A percentile compares a stretch with the other conserved stretches of the same genome.
Conservation (phyloP, 2,329 filamentous ascomycete species). For the Clonostachys rosea region DNA sequence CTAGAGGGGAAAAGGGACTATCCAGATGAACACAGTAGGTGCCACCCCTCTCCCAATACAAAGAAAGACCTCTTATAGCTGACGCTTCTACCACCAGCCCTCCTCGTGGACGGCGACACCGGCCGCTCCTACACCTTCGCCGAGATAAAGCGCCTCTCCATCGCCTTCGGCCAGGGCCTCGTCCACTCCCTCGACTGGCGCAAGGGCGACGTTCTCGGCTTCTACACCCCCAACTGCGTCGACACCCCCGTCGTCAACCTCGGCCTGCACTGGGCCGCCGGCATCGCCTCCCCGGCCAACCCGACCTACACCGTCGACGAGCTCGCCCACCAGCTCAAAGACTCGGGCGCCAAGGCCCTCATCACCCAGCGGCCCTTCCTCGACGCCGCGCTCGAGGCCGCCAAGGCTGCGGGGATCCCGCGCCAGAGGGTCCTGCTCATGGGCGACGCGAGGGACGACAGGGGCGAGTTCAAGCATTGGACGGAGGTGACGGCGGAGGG, state of each 20-base stretch:
- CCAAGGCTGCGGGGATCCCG: conserved; percentile 63
- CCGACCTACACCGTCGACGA: conserved; percentile 82
- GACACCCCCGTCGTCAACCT: conserved; percentile 75
- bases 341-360: conserved; percentile 70
- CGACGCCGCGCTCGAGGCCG: conserved; percentile 61
- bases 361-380: conserved; percentile 70
- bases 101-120: conserved; percentile 73
- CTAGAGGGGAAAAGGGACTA: conserved; percentile 68
- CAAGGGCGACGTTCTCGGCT: conserved; percentile 75
- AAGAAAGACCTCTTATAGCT: background rate
- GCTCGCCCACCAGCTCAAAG: conserved; percentile 77
- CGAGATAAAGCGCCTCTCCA: conserved; percentile 59
- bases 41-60: background rate
- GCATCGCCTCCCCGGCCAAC: conserved; percentile 79
- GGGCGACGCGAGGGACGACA: conserved; percentile 66
- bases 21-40: conserved; percentile 67
- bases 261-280: conserved; percentile 80
- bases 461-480: conserved; percentile 62
- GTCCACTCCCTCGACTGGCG: conserved; percentile 71
- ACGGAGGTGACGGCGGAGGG: conserved; percentile 60
- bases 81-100: conserved; percentile 43
- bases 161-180: conserved; percentile 77
- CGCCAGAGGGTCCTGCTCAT: conserved; percentile 71
- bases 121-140: conserved; percentile 64
- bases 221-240: conserved; percentile 83